These are phyloP conservation scores for Cryptococcus jaspeensis DNA, from an alignment of 1,284 basidiomycete species.

Conservation along the genomic window DNA sequence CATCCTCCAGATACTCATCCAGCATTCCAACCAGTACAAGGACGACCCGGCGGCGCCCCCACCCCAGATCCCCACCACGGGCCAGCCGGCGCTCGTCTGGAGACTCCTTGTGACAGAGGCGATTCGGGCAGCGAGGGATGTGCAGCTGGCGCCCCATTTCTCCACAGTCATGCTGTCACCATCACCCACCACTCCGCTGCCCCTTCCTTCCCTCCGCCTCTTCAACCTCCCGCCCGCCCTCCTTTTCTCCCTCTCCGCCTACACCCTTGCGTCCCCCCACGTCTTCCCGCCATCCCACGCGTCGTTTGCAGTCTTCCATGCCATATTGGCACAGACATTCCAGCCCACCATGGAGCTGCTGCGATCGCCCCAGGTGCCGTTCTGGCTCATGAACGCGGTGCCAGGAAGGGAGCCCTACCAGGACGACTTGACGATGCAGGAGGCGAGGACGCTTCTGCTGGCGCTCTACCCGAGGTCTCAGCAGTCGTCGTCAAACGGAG, in stretches of 20 bases:
- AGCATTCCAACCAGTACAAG: conserved; percentile 44
- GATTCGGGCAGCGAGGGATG: conserved; percentile 46
- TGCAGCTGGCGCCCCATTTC: conserved; percentile 48
- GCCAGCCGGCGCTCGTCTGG: conserved; percentile 45
- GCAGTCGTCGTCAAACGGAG: conserved; percentile 18
- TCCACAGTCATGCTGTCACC: conserved; percentile 48
- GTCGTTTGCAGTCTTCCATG: conserved; percentile 36
- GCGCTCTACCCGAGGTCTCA: conserved; percentile 44
- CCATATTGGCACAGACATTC: conserved; percentile 40
- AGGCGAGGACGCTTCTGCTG: conserved; percentile 46
- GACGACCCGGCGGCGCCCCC: conserved; percentile 44
- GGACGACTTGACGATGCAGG: conserved; percentile 46
- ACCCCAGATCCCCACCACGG: conserved; percentile 39
- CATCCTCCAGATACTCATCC: conserved; percentile 44
- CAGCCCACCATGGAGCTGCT: conserved; percentile 42
- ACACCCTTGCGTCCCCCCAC: conserved; percentile 46
- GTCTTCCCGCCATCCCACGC: conserved; percentile 40
- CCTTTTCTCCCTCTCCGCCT: conserved; percentile 45
- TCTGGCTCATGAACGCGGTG: conserved; percentile 40
- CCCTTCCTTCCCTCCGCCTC: conserved; percentile 44
- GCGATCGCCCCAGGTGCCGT: conserved; percentile 34
- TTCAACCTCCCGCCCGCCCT: conserved; percentile 44
- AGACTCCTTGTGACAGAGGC: conserved; percentile 48
- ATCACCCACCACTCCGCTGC: conserved; percentile 41
- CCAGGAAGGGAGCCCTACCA: conserved; percentile 31